A percentile compares a stretch with the other conserved stretches of the same genome.
phyloP scores from a whole-genome alignment of 495 filamentous ascomycete species.

The Penicillium malachiteum region DNA sequence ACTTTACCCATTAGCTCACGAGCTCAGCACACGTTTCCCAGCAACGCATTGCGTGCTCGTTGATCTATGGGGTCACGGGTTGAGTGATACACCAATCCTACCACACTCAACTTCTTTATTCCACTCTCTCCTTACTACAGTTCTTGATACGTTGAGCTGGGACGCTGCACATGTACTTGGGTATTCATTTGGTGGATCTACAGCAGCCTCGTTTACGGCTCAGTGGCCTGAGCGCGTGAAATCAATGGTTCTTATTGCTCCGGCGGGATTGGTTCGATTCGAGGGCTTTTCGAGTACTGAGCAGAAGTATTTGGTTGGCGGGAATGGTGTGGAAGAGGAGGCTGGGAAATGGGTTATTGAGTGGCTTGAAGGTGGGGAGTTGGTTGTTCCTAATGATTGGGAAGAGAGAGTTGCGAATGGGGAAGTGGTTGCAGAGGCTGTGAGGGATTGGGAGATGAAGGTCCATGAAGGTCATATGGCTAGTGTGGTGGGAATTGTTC shows the following conservation, averaged over 20 bases:
- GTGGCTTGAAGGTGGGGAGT: conserved; percentile 35
- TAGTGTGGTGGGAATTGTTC: conserved; percentile 42
- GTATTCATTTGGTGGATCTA: conserved; percentile 40
- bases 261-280: conserved; percentile 30
- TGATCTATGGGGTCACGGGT: conserved; percentile 40
- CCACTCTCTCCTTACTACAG: conserved; percentile 21
- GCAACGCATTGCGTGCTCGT: conserved; percentile 32
- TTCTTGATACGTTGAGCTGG: conserved; percentile 30
- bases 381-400: conserved; percentile 42
- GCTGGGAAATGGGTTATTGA: conserved; percentile 34
- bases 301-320: conserved; percentile 24
- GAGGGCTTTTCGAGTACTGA: conserved; percentile 16
- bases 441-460: conserved; percentile 43
- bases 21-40: conserved; percentile 22
- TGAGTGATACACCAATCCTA: conserved; percentile 31
- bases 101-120: conserved; percentile 29
- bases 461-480: conserved; percentile 42
- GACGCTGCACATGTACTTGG: conserved; percentile 33
- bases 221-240: conserved; percentile 20
- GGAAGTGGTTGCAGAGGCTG: conserved; percentile 45
- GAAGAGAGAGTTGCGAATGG: conserved; percentile 38
- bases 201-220: conserved; percentile 28
- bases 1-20: conserved; percentile 27
- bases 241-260: conserved; percentile 35
- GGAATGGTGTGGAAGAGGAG: conserved; percentile 25